Base-by-base conservation (phyloP, 352 stramenopile species). In the Phytophthora sp. region DNA sequence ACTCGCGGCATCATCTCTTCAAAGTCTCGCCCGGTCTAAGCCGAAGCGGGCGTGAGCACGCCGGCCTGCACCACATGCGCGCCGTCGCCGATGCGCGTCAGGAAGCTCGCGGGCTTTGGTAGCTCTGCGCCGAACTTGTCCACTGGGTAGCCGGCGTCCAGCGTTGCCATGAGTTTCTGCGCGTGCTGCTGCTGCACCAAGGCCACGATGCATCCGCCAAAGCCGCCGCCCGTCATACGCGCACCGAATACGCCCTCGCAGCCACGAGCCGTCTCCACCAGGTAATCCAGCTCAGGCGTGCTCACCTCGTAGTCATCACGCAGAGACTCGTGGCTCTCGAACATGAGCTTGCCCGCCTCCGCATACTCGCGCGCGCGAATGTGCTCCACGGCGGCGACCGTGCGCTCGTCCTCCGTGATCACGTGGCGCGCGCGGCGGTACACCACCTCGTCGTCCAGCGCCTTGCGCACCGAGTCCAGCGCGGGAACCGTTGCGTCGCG, bases 121-220 rank as follows among this genome's bases (percentile, higher is more conserved):
- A 90, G 84, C 51, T 90, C 79, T 27, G 60, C 72, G 29, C 58
- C 69, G 50, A 76, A 73, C 58, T 68, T 68, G 20, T 62, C 63
- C 31, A 29, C 45, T 29, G 94, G 88, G 79, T 98, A 98, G 21
- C 92, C 81, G 7, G 74, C 47, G 60, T 93, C 81, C 36, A 90
- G 63, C 57, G 71, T 81, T 12, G 57, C 65, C 30, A 98, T 80
- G 41, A 91, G 74, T 49, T 83, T 77, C 49, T 92, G 65, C 4
- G 70, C 79, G 58, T 89, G 65, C 11, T 85, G 80, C 26, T 78
- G 56, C 50, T 91, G 82, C 54, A 98, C 88, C 33, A 99, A 82
- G 33, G 94, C 98, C 29, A 99, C 92, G 29, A 97, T 98, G 78
- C 97, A 99, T 9, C 97, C 96, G 38, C 96, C 96, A 83, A 99